phyloP scores from a whole-genome alignment of 306 rosid species.

The Rosa multiflora region DNA sequence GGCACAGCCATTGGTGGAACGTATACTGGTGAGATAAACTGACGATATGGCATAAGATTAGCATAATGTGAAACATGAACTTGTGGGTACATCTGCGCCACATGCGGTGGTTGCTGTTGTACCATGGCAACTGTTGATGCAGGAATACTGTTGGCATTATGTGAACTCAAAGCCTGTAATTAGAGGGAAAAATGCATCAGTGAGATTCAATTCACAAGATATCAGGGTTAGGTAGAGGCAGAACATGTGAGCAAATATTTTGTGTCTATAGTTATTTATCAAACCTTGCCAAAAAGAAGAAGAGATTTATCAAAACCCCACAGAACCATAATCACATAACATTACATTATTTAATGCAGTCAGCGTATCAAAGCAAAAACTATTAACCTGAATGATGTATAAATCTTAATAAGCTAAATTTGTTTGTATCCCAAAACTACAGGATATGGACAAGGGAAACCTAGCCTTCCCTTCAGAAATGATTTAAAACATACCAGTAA shows the following conservation, averaged over 20 bases:
- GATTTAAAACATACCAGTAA: background rate
- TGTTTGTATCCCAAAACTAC: background rate
- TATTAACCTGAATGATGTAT: background rate
- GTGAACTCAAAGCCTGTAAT: constrained; percentile 63
- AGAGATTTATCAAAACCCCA: background rate
- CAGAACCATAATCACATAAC: background rate
- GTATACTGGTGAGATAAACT: constrained; percentile 81
- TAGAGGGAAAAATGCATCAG: constrained; percentile 3
- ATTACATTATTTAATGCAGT: background rate
- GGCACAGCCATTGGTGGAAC: constrained; percentile 99
- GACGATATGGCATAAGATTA: constrained; percentile 91
- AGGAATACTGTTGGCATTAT: constrained; percentile 51
- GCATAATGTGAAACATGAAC: constrained; percentile 88
- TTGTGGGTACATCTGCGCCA: constrained; percentile 97
- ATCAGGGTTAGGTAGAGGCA: background rate
- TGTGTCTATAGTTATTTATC: background rate
- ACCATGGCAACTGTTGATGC: constrained; percentile 72
- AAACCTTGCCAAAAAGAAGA: background rate
- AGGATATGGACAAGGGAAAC: background rate
- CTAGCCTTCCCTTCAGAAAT: background rate
- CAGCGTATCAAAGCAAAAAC: background rate
- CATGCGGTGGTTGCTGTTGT: constrained; percentile 75
- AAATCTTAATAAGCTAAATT: background rate
- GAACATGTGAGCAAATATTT: background rate
- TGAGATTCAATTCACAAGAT: background rate